Conservation (phyloP, 805 yeast genomes). For the Spathaspora passalidarum region DNA sequence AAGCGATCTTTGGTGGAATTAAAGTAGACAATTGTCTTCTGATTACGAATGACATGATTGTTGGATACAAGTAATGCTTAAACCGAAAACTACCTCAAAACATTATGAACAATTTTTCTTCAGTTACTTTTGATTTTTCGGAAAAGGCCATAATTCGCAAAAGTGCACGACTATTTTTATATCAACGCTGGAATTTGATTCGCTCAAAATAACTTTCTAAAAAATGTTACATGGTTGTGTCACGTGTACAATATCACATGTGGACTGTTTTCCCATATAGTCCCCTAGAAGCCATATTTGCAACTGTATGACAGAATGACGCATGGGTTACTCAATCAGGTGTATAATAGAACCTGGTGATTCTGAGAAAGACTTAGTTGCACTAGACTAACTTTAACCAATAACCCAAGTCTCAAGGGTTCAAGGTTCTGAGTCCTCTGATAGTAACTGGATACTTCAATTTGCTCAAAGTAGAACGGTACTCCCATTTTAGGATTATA, state of each 20-base stretch:
- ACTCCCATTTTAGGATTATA: too few species aligned
- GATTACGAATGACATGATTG: slow-evolving; percentile 72
- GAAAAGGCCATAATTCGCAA: not conserved
- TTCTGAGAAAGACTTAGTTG: too few species aligned
- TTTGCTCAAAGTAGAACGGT: too few species aligned
- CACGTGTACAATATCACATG: not conserved
- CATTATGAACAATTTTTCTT: not conserved
- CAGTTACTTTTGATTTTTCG: not conserved
- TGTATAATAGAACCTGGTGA: too few species aligned
- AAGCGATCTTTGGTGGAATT: slow-evolving; percentile 98
- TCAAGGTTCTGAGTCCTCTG: too few species aligned
- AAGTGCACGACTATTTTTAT: not conserved
- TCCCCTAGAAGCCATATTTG: too few species aligned
- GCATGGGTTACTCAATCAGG: too few species aligned
- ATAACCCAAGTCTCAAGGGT: too few species aligned
- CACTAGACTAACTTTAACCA: too few species aligned
- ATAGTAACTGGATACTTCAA: too few species aligned
- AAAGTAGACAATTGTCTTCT: slow-evolving; percentile 93
- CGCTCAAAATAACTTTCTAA: not conserved
- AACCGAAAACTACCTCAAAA: not conserved
- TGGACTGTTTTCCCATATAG: too few species aligned
- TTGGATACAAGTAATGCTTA: not conserved
- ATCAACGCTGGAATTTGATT: not conserved
- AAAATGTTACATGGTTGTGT: not conserved
- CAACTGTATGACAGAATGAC: too few species aligned